Conservation (phyloP, 192 early-diverging fungal species). For the Coemansia sp. region DNA sequence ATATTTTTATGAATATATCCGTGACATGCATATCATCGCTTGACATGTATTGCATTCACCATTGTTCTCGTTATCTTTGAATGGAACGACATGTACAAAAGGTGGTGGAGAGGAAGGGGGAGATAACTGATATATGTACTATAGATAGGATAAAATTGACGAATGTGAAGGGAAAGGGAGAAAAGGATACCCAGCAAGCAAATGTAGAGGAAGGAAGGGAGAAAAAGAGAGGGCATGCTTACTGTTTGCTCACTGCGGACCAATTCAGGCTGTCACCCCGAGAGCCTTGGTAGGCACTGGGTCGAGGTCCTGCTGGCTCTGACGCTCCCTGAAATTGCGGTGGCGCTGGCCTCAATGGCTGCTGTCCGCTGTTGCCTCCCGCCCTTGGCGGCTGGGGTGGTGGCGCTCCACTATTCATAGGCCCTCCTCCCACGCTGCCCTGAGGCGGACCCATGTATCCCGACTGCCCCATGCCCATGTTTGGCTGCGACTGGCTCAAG, state of each 20-base stretch:
- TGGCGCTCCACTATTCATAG: background rate
- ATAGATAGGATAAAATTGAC: background rate
- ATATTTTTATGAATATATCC: slow-evolving; percentile 1
- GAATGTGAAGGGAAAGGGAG: background rate
- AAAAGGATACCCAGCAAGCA: slow-evolving; percentile 4
- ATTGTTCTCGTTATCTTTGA: background rate
- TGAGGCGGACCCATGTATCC: slow-evolving; percentile 8
- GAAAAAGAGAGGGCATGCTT: slow-evolving; percentile 24
- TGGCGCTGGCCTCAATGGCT: slow-evolving; percentile 12
- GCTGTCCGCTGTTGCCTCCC: slow-evolving; percentile 5
- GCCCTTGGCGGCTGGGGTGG: background rate
- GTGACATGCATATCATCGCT: slow-evolving; percentile 1
- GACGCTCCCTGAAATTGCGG: background rate
- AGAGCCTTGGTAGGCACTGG: slow-evolving; percentile 15
- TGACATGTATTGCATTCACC: slow-evolving; percentile 3
- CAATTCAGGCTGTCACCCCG: slow-evolving; percentile 21
- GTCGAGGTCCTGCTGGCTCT: slow-evolving; percentile 20
- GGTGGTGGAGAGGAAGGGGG: background rate
- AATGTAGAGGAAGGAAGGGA: background rate
- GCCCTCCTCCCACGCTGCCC: slow-evolving; percentile 10
- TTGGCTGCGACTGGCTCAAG: background rate
- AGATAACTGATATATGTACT: slow-evolving; percentile 1
- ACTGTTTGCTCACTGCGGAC: slow-evolving; percentile 28
- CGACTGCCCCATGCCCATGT: slow-evolving; percentile 4
- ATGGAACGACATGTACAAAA: background rate